phyloP scores from a whole-genome alignment of 1,139 yeast species.

The Pichia sp. region DNA sequence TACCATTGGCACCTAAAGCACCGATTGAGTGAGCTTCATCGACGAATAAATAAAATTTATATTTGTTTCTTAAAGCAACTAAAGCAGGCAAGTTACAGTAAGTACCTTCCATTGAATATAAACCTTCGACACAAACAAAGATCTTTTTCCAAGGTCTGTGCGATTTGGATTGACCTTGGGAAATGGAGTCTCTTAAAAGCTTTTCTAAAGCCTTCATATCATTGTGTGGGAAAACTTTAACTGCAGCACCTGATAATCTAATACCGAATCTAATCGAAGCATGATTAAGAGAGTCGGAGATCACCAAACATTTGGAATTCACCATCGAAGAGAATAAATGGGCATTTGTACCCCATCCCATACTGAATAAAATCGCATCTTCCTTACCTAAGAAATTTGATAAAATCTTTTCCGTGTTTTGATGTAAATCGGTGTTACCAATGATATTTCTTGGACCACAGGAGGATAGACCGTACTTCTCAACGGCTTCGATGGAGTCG shows the following conservation, averaged over 20 bases:
- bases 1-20: conserved; percentile 91
- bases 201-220: conserved; percentile 82
- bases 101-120: conserved; percentile 98
- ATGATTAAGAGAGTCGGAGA: conserved; percentile 93
- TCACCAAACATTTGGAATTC: conserved; percentile 84
- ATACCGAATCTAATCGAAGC: conserved; percentile 96
- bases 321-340: conserved; percentile 80
- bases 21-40: conserved; percentile 99
- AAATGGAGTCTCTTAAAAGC: conserved; percentile 79
- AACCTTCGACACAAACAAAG: conserved; percentile 90
- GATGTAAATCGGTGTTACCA: conserved; percentile 79
- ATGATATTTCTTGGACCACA: conserved; percentile 74
- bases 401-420: conserved; percentile 68
- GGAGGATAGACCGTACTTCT: conserved; percentile 70
- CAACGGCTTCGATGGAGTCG: conserved; percentile 60
- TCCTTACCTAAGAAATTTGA: conserved; percentile 93
- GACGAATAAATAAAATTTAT: conserved; percentile 85
- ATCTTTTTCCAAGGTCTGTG: conserved; percentile 99
- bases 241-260: conserved; percentile 89
- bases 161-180: conserved; percentile 95
- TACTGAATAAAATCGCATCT: conserved; percentile 80
- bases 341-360: conserved; percentile 98
- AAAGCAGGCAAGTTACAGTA: conserved; percentile 81
- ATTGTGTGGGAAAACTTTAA: conserved; percentile 90
- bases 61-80: conserved; percentile 74